Conservation (phyloP, 495 filamentous ascomycete genomes). For the Parathielavia hyrcaniae region DNA sequence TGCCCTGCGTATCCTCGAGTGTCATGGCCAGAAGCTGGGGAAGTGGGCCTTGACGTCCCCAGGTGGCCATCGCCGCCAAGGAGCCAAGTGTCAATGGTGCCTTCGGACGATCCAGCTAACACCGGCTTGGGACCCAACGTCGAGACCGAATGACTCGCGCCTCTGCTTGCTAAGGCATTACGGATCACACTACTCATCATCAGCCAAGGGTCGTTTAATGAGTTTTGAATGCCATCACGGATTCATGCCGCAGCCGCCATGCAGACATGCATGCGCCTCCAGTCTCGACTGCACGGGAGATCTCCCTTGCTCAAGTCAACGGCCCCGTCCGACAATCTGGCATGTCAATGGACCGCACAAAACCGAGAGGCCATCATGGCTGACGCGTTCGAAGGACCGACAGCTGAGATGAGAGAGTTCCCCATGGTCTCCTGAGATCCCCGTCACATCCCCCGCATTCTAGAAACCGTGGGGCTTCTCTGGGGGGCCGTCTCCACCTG, state of each 20-base stretch:
- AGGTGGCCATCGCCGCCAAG: not conserved
- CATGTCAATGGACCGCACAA: not conserved
- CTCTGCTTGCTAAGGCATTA: slow-evolving; percentile 16
- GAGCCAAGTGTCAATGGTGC: not conserved
- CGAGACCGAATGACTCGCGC: slow-evolving; percentile 8
- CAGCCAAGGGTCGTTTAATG: slow-evolving; percentile 16
- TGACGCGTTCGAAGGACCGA: too few relatives aligned
- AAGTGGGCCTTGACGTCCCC: not conserved
- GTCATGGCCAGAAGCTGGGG: not conserved
- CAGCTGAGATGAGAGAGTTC: not conserved
- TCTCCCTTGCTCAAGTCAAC: not conserved
- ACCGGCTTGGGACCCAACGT: not conserved
- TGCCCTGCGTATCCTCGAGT: not conserved
- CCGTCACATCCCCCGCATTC: slow-evolving; percentile 15
- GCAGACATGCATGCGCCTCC: not conserved
- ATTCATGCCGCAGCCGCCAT: slow-evolving; percentile 5
- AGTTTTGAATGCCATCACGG: not conserved
- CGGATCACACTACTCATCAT: not conserved
- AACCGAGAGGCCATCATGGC: too few relatives aligned
- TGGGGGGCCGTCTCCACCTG: slow-evolving; percentile 2
- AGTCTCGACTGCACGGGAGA: too few relatives aligned
- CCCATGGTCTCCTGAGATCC: not conserved
- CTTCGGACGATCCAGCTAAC: not conserved
- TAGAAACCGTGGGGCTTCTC: slow-evolving; percentile 4
- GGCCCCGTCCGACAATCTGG: not conserved